Base-by-base conservation (phyloP, 805 yeast species). In the Wickerhamiella azyma region DNA sequence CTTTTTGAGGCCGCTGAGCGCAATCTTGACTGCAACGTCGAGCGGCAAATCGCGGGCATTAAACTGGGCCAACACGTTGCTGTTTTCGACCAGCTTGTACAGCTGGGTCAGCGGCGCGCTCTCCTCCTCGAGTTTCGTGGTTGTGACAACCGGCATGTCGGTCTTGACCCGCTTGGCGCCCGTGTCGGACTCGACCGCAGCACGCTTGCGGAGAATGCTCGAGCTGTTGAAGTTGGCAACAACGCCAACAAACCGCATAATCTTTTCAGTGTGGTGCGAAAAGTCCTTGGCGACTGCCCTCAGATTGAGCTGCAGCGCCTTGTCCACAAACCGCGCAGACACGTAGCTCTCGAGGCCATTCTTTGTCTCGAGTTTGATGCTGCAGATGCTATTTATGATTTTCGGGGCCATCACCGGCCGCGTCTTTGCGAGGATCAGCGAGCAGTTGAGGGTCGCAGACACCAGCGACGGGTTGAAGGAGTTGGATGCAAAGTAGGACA, bases 21-120 rank as follows among this genome's bases (percentile, higher is more conserved):
- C 84, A 71, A 80, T 79, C 39, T 74, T 71, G 28, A 37, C 71
- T 47, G 86, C 71, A 1, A 81, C 68, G 43, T 76, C 75, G 18
- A 72, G 72, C 5, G 92, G 81, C 7, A 92, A 65, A 9, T 74
- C 65, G 2, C 84, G 69, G 46, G 85, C 74, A 59, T 89, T 89
- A 57, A 85, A 81, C 33, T 71, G 70, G 28, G 76, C 71, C 48
- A 84, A 65, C 42, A 79, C 78, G 56, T 79, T 77, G 36, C 66
- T 63, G 28, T 76, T 66, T 35, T 74, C 77, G 11, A 81, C 78
- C 48, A 89, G 69, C 24, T 79, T 74, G 59, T 75, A 92, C 37
- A 88, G 64, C 13, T 78, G 67, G 43, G 79, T 72, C 59, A 79
- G 84, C 42, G 68, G 54, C 46, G 48, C 56, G 5, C 47, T 43